Base-by-base conservation (phyloP, 2,329 filamentous ascomycete species). In the Exophiala sideris region DNA sequence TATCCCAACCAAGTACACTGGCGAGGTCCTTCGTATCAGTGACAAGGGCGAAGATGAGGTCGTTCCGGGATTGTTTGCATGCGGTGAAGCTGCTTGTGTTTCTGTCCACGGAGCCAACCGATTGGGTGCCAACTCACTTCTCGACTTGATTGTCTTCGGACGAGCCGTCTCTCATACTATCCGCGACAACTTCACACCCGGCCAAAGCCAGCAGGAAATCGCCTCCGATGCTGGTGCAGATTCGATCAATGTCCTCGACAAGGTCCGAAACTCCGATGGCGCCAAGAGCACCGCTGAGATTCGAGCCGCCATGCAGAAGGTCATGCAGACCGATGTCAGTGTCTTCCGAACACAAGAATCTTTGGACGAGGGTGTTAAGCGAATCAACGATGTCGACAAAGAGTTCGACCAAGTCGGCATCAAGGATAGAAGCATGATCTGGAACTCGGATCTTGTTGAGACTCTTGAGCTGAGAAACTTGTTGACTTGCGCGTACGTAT, bases 41-140 rank as follows among this genome's bases (percentile, higher is more conserved):
- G 86, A 88, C 69, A 73, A 83, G 58, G 94, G 94, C 64, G 84
- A 95, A 54, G 94, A 97, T 78, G 83, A 95, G 81, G 83, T 96
- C 65, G 94, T 99, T 18, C 91, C 90, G 54, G 92, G 92, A 73
- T 84, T 99, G 61, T 97, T 92, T 71, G 94, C 94, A 67, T 96
- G 91, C 66, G 92, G 92, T 79, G 92, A 97, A 79, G 91, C 94
- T 64, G 92, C 92, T 66, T 97, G 91, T 72, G 92, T 97, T 66
- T 97, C 92, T 49, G 92, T 99, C 65, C 94, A 97, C 79, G 94
- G 94, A 70, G 94, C 94, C 67, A 99, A 97, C 81, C 89, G 94
- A 73, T 85, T 99, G 56, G 92, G 92, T 70, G 92, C 94, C 79
- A 97, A 97, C 83, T 99, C 92, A 46, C 88, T 99, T 21, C 87